These are phyloP conservation scores for Fonsecaea pugnacius DNA, from an alignment of 2,329 filamentous ascomycete species.

Conservation along the genomic window DNA sequence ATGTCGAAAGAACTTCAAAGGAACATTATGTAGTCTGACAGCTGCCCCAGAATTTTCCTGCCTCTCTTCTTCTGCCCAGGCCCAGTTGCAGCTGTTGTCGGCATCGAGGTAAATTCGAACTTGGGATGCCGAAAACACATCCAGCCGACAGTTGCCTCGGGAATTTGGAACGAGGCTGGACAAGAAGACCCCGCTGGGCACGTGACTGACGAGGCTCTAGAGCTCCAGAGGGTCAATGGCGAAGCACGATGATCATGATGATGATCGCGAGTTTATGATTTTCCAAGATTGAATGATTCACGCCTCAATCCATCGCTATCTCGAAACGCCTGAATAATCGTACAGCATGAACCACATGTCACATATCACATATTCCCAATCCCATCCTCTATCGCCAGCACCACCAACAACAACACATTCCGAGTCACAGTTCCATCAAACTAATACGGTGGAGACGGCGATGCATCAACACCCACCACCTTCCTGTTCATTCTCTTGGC, in stretches of 20 bases:
- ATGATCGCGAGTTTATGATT: neutral
- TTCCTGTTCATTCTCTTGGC: constrained; percentile 18
- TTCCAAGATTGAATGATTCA: neutral
- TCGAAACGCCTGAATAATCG: neutral
- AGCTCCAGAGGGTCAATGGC: neutral
- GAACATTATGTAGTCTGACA: neutral
- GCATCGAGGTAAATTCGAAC: constrained; percentile 6
- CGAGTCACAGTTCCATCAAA: neutral
- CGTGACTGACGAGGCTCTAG: neutral
- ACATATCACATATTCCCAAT: neutral
- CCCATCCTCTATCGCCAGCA: neutral
- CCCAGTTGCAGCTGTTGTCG: neutral
- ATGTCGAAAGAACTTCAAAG: neutral
- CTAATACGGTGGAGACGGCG: neutral
- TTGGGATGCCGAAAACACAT: neutral
- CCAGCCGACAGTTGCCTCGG: constrained; percentile 8
- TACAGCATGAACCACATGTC: neutral
- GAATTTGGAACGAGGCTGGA: neutral
- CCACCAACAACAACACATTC: neutral
- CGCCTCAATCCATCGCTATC: neutral
- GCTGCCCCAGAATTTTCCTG: neutral
- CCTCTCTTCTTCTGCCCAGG: neutral
- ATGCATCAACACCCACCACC: neutral
- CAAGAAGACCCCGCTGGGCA: neutral
- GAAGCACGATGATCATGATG: neutral